Evolutionary conservation across 495 filamentous ascomycete genomes (phyloP).

Genomic region (Penicillium subrubescens): DNA sequence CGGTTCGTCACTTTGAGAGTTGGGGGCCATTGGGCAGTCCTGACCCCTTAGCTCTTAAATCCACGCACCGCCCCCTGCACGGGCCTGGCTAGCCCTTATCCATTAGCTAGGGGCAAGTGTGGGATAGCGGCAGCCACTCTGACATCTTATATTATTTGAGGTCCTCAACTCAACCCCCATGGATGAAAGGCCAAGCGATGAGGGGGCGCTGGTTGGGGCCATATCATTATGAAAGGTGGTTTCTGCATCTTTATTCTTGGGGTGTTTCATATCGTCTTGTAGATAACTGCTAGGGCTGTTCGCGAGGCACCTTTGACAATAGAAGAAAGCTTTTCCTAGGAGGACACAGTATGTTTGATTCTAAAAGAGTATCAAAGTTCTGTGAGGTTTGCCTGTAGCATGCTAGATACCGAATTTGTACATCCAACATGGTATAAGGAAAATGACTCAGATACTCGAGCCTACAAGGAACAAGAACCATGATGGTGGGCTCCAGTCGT

Average conservation of each 20-base stretch:
- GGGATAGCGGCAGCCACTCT: slow-evolving; percentile 12
- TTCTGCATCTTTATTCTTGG: neutral
- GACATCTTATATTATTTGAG: slow-evolving; percentile 16
- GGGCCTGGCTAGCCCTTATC: slow-evolving; percentile 7
- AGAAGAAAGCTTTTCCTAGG: neutral
- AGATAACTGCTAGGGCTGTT: slow-evolving; percentile 1
- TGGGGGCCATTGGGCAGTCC: neutral
- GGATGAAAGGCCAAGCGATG: neutral
- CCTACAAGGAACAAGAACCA: neutral
- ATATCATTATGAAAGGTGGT: neutral
- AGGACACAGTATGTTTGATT: neutral
- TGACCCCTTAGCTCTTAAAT: slow-evolving; percentile 16
- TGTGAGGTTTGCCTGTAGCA: neutral
- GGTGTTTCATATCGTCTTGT: slow-evolving; percentile 6
- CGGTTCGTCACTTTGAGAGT: slow-evolving; percentile 1
- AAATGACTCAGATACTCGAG: neutral
- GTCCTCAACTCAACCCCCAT: neutral
- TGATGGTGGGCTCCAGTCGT: neutral
- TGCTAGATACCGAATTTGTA: neutral
- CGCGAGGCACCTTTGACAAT: neutral
- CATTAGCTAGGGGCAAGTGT: slow-evolving; percentile 10
- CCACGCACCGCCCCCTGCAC: slow-evolving; percentile 26
- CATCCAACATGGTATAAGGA: neutral
- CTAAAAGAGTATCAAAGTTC: neutral
- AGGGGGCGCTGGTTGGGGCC: neutral